Evolutionary conservation across 2,329 filamentous ascomycete genomes (phyloP), one percentile per base, ranked within the genome.

Genomic region (Teratosphaeria gauchensis): DNA sequence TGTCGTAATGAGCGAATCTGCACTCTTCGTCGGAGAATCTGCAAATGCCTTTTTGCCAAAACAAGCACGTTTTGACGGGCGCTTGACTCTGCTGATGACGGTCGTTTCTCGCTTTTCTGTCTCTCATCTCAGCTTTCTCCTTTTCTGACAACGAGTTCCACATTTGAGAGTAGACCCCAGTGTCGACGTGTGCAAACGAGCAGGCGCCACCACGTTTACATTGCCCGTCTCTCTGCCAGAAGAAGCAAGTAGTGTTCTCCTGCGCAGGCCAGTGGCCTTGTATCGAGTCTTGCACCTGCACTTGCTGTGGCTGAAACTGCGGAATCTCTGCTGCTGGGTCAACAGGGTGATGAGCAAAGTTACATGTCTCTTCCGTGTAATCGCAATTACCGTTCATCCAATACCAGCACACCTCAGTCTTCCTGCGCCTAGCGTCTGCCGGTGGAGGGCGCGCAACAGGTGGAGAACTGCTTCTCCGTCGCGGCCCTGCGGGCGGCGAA

Each of bases 1-100:
- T 66, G 42, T 66, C 46, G 28, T 51, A 52, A 52, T 70, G 68
- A 21, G 68, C 65, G 48, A 60, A 70, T 11, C 53, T 56, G 51
- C 68, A 70, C 4, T 48, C 53, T 31, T 57, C 51, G 6, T 61
- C 63, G 11, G 58, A 28, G 9, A 53, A 62, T 8, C 35, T 58
- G 59, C 66, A 66, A 16, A 24, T 7, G 9, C 57, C 63, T 6
- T 48, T 19, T 16, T 48, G 42, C 42, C 63, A 66, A 12, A 53
- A 59, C 38, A 51, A 55, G 51, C 65, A 66, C 3, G 59, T 62
- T 11, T 42, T 42, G 35, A 12, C 35, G 32, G 48, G 4, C 56
- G 51, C 16, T 61, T 58, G 35, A 52, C 51, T 9, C 16, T 24
- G 42, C 16, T 19, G 42, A 48, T 21, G 42, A 19, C 19, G 42